phyloP scores from a whole-genome alignment of 768 basidiomycete genomes.

The Kwoniella pini region DNA sequence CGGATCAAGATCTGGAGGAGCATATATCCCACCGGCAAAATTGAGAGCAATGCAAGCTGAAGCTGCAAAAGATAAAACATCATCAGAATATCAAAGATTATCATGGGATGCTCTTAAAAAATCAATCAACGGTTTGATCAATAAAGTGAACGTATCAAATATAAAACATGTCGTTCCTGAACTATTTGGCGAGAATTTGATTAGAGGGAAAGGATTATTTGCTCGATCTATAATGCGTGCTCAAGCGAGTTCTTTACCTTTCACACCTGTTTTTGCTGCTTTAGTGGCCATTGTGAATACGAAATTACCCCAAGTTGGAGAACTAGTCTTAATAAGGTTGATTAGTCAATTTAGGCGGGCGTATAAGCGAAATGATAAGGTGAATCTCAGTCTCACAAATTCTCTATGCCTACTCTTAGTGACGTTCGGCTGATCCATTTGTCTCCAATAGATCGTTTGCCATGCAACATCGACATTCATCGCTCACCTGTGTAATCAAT shows the following conservation, averaged over 20 bases:
- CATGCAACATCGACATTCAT: conserved; percentile 88
- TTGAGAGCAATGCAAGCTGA: conserved; percentile 85
- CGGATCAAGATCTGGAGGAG: conserved; percentile 80
- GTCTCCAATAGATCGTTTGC: conserved; percentile 74
- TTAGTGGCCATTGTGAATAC: conserved; percentile 94
- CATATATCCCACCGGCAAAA: conserved; percentile 94
- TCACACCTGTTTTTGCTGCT: conserved; percentile 94
- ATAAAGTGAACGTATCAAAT: conserved; percentile 86
- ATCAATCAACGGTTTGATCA: conserved; percentile 98
- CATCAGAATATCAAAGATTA: conserved; percentile 86
- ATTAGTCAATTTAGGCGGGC: conserved; percentile 92
- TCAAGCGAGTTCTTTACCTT: conserved; percentile 93
- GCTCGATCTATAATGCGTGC: conserved; percentile 96
- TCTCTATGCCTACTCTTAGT: not conserved
- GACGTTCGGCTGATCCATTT: conserved; percentile 4
- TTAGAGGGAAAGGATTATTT: conserved; percentile 90
- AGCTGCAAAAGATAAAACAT: conserved; percentile 75
- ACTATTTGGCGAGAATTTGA: conserved; percentile 88
- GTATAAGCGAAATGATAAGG: conserved; percentile 98
- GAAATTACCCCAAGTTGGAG: conserved; percentile 94
- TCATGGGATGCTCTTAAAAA: conserved; percentile 98
- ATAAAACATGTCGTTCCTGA: conserved; percentile 93
- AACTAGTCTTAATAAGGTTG: conserved; percentile 80
- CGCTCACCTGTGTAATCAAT: conserved; percentile 89
- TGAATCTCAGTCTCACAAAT: conserved; percentile 55